Evolutionary conservation across 2,329 filamentous ascomycete genomes (phyloP).

Genomic region (Seiridium cupressi): DNA sequence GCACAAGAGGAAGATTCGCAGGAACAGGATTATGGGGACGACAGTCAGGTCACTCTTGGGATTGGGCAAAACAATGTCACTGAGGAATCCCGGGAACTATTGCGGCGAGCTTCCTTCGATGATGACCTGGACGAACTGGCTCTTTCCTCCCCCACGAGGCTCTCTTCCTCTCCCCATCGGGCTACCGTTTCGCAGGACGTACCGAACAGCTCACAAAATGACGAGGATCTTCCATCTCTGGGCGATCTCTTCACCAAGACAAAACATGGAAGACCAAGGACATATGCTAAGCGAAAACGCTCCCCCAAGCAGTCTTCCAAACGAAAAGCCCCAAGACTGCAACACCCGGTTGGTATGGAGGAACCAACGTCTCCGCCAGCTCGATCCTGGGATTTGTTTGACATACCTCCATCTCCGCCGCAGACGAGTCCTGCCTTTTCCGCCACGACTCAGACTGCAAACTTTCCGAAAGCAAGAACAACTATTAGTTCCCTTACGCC

Average conservation of each 20-base stretch:
- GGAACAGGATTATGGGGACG: conserved; percentile 50
- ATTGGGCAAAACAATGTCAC: conserved; percentile 24
- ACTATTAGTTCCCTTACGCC: conserved; percentile 19
- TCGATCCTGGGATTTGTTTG: conserved; percentile 26
- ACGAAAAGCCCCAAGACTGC: conserved; percentile 19
- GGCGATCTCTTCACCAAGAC: conserved; percentile 28
- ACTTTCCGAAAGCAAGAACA: conserved; percentile 10
- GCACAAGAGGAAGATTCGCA: conserved; percentile 42
- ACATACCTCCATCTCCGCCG: conserved; percentile 37
- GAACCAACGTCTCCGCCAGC: conserved; percentile 13
- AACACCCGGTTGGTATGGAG: conserved; percentile 8
- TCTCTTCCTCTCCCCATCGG: conserved; percentile 13
- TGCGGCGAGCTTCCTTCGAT: conserved; percentile 9
- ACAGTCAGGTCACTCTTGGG: conserved; percentile 42
- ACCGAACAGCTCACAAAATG: conserved; percentile 23
- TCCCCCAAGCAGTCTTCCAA: conserved; percentile 25
- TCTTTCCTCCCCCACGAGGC: conserved; percentile 13
- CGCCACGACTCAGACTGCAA: conserved; percentile 9
- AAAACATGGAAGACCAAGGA: conserved; percentile 8
- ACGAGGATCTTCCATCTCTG: conserved; percentile 29
- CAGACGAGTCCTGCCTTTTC: conserved; percentile 32
- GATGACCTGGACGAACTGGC: conserved; percentile 18
- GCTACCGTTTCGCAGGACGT: neutral
- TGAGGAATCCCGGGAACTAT: conserved; percentile 32
- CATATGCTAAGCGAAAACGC: conserved; percentile 19